phyloP scores from a whole-genome alignment of 2,329 filamentous ascomycete species.

The Monosporascus sp. region DNA sequence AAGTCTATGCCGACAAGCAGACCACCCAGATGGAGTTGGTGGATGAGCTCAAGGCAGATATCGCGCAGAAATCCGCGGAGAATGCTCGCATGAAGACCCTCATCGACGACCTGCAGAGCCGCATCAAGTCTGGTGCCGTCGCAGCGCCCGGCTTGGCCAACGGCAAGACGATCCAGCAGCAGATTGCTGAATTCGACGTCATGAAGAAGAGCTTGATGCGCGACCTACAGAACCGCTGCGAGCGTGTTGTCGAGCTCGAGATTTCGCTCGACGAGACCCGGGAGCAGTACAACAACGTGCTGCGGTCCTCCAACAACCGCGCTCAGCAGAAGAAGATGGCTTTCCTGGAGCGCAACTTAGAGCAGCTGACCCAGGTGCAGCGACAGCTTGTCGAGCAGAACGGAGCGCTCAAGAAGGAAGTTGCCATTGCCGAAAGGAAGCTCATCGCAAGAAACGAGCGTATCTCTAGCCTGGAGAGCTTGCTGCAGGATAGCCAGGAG shows the following conservation, averaged over 20 bases:
- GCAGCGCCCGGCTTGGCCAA: conserved; percentile 59
- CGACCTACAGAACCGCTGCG: conserved; percentile 95
- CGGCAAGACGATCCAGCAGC: conserved; percentile 91
- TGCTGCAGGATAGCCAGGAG: conserved; percentile 96
- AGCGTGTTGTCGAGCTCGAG: conserved; percentile 95
- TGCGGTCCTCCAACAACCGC: conserved; percentile 93
- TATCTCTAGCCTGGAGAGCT: conserved; percentile 85
- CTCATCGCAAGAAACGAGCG: conserved; percentile 94
- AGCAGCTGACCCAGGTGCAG: conserved; percentile 96
- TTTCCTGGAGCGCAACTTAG: conserved; percentile 94
- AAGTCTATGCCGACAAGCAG: conserved; percentile 71
- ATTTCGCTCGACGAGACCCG: conserved; percentile 95
- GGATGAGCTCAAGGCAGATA: conserved; percentile 70
- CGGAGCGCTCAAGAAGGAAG: conserved; percentile 94
- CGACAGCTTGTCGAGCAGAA: conserved; percentile 98
- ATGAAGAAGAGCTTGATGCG: conserved; percentile 99
- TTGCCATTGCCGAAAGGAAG: conserved; percentile 96
- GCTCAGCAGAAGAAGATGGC: conserved; percentile 99
- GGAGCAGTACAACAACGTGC: conserved; percentile 98
- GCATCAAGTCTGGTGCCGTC: conserved; percentile 57
- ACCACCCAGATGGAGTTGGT: conserved; percentile 68
- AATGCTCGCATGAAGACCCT: conserved; percentile 74
- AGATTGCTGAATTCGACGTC: conserved; percentile 96
- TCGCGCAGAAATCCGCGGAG: conserved; percentile 73
- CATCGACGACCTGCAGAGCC: conserved; percentile 73